Percentiles rank a stretch among this genome's conserved stretches.
These are phyloP conservation scores for Musa troglodytarum DNA, from an alignment of 176 grass and related monocot genomes.

Conservation along the genomic window DNA sequence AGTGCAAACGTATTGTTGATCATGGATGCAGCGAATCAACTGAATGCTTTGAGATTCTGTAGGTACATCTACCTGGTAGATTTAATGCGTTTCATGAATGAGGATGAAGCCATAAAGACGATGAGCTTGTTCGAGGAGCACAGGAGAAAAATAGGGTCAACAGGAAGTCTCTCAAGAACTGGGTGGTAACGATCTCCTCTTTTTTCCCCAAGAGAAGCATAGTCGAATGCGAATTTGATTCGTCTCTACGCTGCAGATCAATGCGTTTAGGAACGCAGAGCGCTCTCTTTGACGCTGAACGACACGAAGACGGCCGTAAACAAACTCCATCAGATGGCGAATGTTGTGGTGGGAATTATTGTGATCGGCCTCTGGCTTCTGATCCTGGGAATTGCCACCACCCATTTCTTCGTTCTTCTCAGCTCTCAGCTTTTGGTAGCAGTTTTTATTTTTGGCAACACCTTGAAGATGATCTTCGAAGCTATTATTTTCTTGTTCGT, in stretches of 20 bases:
- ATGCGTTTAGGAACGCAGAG: slow-evolving; percentile 81
- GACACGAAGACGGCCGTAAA: slow-evolving; percentile 96
- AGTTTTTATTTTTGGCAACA: slow-evolving; percentile 92
- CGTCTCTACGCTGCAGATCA: slow-evolving; percentile 36
- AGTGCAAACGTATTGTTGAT: neutral
- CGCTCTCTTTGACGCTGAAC: slow-evolving; percentile 88
- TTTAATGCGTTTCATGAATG: slow-evolving; percentile 63
- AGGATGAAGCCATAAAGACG: slow-evolving; percentile 53
- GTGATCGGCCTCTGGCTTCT: slow-evolving; percentile 82
- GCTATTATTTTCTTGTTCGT: slow-evolving; percentile 84
- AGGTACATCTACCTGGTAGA: slow-evolving; percentile 84
- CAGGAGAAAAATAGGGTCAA: slow-evolving; percentile 57
- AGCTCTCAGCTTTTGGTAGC: slow-evolving; percentile 71
- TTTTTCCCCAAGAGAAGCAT: neutral
- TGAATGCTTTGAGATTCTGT: neutral
- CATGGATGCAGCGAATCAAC: neutral
- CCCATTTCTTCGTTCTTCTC: slow-evolving; percentile 65
- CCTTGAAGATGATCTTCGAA: slow-evolving; percentile 82
- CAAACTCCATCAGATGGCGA: slow-evolving; percentile 96
- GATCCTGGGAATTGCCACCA: slow-evolving; percentile 67
- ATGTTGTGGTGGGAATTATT: slow-evolving; percentile 50
- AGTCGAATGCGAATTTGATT: neutral
- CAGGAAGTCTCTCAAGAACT: slow-evolving; percentile 69
- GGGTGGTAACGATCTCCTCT: slow-evolving; percentile 70
- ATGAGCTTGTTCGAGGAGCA: slow-evolving; percentile 74